These are phyloP conservation scores for Mucor mucedo DNA, from an alignment of 371 early-diverging fungal genomes.

Conservation along the genomic window DNA sequence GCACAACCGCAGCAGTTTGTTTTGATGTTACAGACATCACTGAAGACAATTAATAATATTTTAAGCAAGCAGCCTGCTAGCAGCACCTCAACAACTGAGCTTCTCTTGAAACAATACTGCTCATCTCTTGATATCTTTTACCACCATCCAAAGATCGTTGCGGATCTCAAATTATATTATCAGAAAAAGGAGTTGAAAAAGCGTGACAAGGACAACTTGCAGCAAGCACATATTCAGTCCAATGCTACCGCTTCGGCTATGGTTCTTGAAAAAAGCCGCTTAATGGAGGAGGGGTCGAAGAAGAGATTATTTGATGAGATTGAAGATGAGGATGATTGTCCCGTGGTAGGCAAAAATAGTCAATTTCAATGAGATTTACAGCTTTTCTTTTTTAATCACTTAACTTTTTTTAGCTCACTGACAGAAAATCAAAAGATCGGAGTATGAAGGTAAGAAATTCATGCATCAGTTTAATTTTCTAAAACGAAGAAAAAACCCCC, in stretches of 20 bases:
- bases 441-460: background rate
- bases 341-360: constrained; percentile 3
- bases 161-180: constrained; percentile 7
- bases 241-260: constrained; percentile 13
- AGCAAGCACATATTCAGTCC: constrained; percentile 6
- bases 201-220: constrained; percentile 7
- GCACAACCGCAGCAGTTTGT: background rate
- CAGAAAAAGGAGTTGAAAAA: constrained; percentile 20
- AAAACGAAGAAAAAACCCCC: constrained; percentile 9
- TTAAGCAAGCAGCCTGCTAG: background rate
- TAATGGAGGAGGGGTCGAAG: constrained; percentile 14
- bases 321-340: constrained; percentile 12
- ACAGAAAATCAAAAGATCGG: background rate
- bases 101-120: background rate
- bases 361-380: constrained; percentile 4
- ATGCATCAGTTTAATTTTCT: constrained; percentile 2
- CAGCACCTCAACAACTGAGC: background rate
- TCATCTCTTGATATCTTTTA: background rate
- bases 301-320: constrained; percentile 15
- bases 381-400: constrained; percentile 3
- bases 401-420: constrained; percentile 2
- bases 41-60: background rate
- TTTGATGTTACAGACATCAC: background rate
- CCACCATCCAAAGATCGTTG: background rate
- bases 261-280: constrained; percentile 13